Base-by-base conservation (phyloP, 1,284 basidiomycete genomes). In the Fomes fomentarius region DNA sequence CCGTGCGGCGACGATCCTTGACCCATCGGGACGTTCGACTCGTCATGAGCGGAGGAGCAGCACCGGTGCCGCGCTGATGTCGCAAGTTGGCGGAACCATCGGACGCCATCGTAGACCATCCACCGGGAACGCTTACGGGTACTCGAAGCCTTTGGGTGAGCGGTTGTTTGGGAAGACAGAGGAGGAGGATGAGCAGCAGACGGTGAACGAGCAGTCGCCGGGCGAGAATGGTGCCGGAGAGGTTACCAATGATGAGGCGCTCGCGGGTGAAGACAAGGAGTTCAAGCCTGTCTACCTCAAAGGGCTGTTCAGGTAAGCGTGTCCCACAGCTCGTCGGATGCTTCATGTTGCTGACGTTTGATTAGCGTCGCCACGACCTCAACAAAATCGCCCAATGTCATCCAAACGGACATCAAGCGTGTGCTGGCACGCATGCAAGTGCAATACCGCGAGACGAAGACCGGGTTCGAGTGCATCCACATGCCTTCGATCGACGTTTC, bases 381-480 rank as follows among this genome's bases (percentile, higher is more conserved):
- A 31, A 96, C 94, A 8, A 98, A 97, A 68, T 74, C 91, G 9
- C 91, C 94, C 2, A 75, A 81, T 6, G 80, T 85, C 12, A 87
- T 98, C 71, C 91, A 94, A 66, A 76, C 81, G 33, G 95, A 98
- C 70, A 88, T 99, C 59, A 81, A 85, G 40, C 84, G 86, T 15
- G 94, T 98, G 1, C 79, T 99, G 38, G 93, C 96, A 63, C 84
- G 94, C 43, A 93, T 98, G 82, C 94, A 96, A 56, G 90, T 99
- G 44, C 93, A 94, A 71, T 94, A 96, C 71, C 84, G 93, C 35
- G 93, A 96, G 69, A 94, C 87, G 64, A 91, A 88, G 69, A 82
- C 86, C 51, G 96, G 96, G 0, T 99, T 96, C 69, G 96, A 98
- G 71, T 99, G 96, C 73, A 90, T 96, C 22, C 95, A 98, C 70